Percentiles rank a stretch among this genome's conserved stretches.
Evolutionary conservation across 768 basidiomycete genomes (phyloP).

Genomic region (Leccinum subgranulosum): DNA sequence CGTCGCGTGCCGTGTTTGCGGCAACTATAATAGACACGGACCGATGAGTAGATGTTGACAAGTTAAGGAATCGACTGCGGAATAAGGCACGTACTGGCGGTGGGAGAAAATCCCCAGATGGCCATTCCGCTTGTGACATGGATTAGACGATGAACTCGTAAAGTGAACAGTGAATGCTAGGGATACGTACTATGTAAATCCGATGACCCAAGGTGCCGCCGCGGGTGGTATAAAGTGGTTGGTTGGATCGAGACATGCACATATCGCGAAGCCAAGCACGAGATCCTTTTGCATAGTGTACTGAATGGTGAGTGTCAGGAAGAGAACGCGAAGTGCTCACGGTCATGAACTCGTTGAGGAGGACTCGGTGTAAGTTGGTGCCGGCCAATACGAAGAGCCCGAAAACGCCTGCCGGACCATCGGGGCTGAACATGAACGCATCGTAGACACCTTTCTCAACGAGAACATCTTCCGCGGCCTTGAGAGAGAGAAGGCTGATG

Average conservation of each 20-base stretch:
- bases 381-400: conserved; percentile 35
- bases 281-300: conserved; percentile 10
- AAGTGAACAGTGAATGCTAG: background rate
- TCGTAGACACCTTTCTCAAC: conserved; percentile 26
- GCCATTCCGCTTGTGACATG: conserved; percentile 41
- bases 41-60: background rate
- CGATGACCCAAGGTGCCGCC: conserved; percentile 49
- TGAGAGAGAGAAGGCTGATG: background rate
- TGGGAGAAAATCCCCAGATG: conserved; percentile 59
- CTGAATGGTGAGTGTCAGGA: background rate
- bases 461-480: conserved; percentile 32
- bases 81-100: conserved; percentile 36
- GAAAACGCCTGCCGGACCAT: conserved; percentile 38
- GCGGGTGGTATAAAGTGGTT: conserved; percentile 56
- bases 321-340: conserved; percentile 18
- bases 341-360: conserved; percentile 40
- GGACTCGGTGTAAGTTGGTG: conserved; percentile 29
- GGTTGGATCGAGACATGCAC: conserved; percentile 43
- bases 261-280: conserved; percentile 21
- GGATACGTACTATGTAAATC: conserved; percentile 53
- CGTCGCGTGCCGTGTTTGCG: conserved; percentile 65
- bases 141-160: background rate
- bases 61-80: background rate
- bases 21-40: conserved; percentile 40
- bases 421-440: conserved; percentile 32